phyloP scores from a whole-genome alignment of 2,329 filamentous ascomycete genomes.

The Trichoderma afroharzianum region DNA sequence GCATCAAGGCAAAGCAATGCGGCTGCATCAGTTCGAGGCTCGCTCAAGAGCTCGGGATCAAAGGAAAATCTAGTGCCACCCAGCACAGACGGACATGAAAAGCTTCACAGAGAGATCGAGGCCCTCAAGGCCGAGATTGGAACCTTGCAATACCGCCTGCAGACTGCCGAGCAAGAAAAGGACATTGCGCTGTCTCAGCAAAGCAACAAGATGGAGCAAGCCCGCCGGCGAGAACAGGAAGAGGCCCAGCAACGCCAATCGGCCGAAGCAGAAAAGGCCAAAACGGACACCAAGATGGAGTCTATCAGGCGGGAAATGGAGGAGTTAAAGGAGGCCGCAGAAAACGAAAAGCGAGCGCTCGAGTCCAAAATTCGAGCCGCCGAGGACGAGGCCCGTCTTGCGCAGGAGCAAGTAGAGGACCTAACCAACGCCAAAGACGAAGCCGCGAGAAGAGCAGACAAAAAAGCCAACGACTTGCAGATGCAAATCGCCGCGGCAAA shows the following conservation, averaged over 20 bases:
- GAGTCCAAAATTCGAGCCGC: conserved; percentile 67
- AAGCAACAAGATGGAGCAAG: conserved; percentile 78
- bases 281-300: conserved; percentile 49
- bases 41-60: conserved; percentile 53
- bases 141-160: conserved; percentile 80
- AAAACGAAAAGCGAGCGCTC: conserved; percentile 59
- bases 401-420: conserved; percentile 82
- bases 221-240: conserved; percentile 75
- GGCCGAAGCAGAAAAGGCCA: conserved; percentile 53
- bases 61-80: conserved; percentile 59
- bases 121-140: conserved; percentile 87
- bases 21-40: conserved; percentile 44
- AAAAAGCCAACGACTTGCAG: conserved; percentile 52
- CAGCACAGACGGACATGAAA: conserved; percentile 57
- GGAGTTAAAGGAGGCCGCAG: conserved; percentile 47
- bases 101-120: conserved; percentile 59
- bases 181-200: conserved; percentile 75
- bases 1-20: conserved; percentile 40
- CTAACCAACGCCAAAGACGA: conserved; percentile 61
- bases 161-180: conserved; percentile 82
- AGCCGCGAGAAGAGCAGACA: conserved; percentile 59
- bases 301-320: conserved; percentile 49
- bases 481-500: conserved; percentile 46
- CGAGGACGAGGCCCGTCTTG: conserved; percentile 66
- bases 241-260: conserved; percentile 68